phyloP scores from a whole-genome alignment of 2,329 filamentous ascomycete species.

The Aspergillus japonicus region DNA sequence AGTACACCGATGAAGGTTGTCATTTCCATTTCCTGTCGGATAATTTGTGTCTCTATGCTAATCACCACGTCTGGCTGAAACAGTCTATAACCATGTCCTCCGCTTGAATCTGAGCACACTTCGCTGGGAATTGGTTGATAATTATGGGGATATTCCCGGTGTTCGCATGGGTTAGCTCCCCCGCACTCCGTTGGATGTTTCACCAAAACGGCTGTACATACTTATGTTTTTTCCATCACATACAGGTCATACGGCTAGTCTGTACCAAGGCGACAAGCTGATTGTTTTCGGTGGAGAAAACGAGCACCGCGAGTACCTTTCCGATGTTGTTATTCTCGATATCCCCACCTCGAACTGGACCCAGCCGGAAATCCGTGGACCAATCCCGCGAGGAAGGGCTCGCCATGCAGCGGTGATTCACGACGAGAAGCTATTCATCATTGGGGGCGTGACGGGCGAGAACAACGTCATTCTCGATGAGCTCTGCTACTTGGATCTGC shows the following conservation, averaged over 20 bases:
- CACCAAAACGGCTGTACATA: not conserved
- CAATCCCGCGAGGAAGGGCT: slow-evolving; percentile 83
- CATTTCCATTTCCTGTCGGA: not conserved
- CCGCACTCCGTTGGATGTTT: not conserved
- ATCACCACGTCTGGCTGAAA: not conserved
- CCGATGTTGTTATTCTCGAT: slow-evolving; percentile 94
- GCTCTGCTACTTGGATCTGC: slow-evolving; percentile 93
- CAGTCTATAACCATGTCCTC: slow-evolving; percentile 94
- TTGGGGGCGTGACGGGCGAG: slow-evolving; percentile 91
- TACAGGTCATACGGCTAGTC: slow-evolving; percentile 84
- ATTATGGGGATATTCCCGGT: slow-evolving; percentile 96
- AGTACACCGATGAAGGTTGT: slow-evolving; percentile 88
- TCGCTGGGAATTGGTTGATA: slow-evolving; percentile 94
- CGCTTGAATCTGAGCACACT: slow-evolving; percentile 81
- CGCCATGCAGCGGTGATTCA: slow-evolving; percentile 91
- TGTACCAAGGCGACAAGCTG: slow-evolving; percentile 93
- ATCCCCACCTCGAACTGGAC: slow-evolving; percentile 94
- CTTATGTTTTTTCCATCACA: not conserved
- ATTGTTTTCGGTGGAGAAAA: slow-evolving; percentile 97
- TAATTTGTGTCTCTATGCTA: slow-evolving; percentile 8
- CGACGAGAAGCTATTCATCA: slow-evolving; percentile 93
- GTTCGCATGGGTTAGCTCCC: slow-evolving; percentile 80
- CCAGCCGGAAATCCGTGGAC: slow-evolving; percentile 80
- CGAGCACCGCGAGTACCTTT: slow-evolving; percentile 91
- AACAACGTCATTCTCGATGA: slow-evolving; percentile 92